phyloP scores from a whole-genome alignment of 139 green algal species.

The Micromonas commoda region DNA sequence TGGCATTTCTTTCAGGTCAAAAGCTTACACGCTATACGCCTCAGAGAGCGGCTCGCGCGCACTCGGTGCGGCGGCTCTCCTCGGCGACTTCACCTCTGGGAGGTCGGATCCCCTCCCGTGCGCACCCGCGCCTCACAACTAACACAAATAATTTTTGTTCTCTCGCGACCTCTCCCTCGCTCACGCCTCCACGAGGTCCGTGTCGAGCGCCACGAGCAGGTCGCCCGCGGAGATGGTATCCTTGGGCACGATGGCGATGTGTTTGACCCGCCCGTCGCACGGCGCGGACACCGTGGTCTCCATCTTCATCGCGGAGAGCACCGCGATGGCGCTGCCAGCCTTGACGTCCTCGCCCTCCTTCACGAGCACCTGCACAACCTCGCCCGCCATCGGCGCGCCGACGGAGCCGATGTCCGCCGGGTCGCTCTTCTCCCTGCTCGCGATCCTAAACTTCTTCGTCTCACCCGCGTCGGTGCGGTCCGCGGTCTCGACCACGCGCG shows the following conservation, averaged over 20 bases:
- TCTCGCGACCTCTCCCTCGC: too few species aligned
- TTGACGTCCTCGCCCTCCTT: slow-evolving; percentile 50
- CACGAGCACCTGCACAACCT: slow-evolving; percentile 69
- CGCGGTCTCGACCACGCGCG: slow-evolving; percentile 77
- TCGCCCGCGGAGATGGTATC: slow-evolving; percentile 25
- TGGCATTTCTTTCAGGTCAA: too few species aligned
- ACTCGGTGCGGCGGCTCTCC: too few species aligned
- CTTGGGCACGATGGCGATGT: slow-evolving; percentile 22
- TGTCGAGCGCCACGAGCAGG: slow-evolving; percentile 28
- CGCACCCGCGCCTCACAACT: too few species aligned
- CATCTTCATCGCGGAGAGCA: slow-evolving; percentile 95
- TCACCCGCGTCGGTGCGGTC: slow-evolving; percentile 38
- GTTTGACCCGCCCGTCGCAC: slow-evolving; percentile 41
- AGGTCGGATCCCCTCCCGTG: too few species aligned
- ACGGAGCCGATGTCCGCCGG: slow-evolving; percentile 54
- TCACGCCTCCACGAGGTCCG: neutral
- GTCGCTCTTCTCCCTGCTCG: slow-evolving; percentile 36
- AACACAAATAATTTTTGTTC: too few species aligned
- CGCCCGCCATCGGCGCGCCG: slow-evolving; percentile 79
- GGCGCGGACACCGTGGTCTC: slow-evolving; percentile 81
- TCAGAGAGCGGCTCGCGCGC: too few species aligned
- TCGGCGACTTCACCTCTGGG: too few species aligned
- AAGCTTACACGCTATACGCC: too few species aligned
- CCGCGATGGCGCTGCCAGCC: slow-evolving; percentile 70
- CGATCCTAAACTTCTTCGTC: slow-evolving; percentile 4